A percentile compares a stretch with the other conserved stretches of the same genome.
phyloP scores from a whole-genome alignment of 1,284 basidiomycete genomes.

The Trichosporon sp. region DNA sequence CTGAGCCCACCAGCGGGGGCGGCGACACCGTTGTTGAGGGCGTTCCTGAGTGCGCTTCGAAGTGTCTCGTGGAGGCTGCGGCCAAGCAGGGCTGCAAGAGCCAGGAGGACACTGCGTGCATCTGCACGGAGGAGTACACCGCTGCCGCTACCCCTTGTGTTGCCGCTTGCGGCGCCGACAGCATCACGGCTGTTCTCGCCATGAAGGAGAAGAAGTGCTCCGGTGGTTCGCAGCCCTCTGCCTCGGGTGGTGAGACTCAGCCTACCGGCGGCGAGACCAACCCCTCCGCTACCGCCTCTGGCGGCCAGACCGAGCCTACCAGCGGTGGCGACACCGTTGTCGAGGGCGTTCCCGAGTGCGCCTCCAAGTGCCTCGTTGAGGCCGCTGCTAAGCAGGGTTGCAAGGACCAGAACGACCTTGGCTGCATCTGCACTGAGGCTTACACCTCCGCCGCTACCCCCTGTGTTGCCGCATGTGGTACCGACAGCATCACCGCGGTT shows the following conservation, averaged over 20 bases:
- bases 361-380: neutral
- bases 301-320: neutral
- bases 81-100: conserved; percentile 1
- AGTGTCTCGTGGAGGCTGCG: conserved; percentile 2
- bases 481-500: neutral
- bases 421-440: conserved; percentile 3
- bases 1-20: neutral
- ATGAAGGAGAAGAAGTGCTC: neutral
- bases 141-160: neutral
- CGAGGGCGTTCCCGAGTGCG: neutral
- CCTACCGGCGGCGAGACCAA: too few species aligned
- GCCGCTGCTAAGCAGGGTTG: neutral
- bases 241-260: neutral
- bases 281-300: neutral
- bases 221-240: neutral
- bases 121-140: neutral
- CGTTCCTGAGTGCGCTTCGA: neutral
- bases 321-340: too few species aligned
- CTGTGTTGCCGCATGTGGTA: neutral
- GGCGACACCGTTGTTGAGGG: neutral
- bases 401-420: neutral
- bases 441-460: neutral
- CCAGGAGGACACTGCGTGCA: conserved; percentile 1
- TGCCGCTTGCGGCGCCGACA: neutral
- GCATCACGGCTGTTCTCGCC: neutral